Base-by-base conservation (phyloP, 306 rosid genomes). In the Gynostemma pentaphyllum region DNA sequence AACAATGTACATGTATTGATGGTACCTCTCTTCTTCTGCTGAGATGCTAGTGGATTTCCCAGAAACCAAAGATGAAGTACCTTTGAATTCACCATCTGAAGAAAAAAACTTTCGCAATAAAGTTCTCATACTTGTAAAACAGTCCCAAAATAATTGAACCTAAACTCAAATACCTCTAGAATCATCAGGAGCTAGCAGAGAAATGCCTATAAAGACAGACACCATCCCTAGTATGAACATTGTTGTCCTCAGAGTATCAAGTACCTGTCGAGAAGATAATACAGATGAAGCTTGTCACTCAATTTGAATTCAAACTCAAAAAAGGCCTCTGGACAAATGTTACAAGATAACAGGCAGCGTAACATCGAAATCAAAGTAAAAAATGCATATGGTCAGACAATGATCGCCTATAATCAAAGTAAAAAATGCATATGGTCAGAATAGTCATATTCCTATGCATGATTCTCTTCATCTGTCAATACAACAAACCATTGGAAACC, bases 101-200 rank as follows among this genome's bases (percentile, higher is more conserved):
- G 83, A 74, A 60, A 60, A 9, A 27, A 72, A 52, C 36, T 69
- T 50, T 60, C 46, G 74, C 53, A 75, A 42, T 57, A 54, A 65
- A 70, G 81, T 73, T 50, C 44, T 39, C 30, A 40, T 45, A 61
- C 64, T 64, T 39, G 68, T 64, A 62, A 50, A 49, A 68, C 45
- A 62, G 60, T 32, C 64, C 45, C 48, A 53, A 64, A 57, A 45
- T 59, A 47, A 52, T 3, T 24, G 40, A 66, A 42, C 64, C 66
- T 26, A 61, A 4, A 21, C 62, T 46, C 40, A 61, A 68, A 70
- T 78, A 92, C 99, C 99, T 84, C 82, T 92, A 9, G 95, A 46
- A 23, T 92, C 99, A 70, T 92, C 99, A 29, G 99, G 99, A 49
- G 99, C 99, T 74, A 92, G 80, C 75, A 92, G 81, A 68, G 94